phyloP scores from a whole-genome alignment of 352 stramenopile species.

The Globisporangium yorkense region DNA sequence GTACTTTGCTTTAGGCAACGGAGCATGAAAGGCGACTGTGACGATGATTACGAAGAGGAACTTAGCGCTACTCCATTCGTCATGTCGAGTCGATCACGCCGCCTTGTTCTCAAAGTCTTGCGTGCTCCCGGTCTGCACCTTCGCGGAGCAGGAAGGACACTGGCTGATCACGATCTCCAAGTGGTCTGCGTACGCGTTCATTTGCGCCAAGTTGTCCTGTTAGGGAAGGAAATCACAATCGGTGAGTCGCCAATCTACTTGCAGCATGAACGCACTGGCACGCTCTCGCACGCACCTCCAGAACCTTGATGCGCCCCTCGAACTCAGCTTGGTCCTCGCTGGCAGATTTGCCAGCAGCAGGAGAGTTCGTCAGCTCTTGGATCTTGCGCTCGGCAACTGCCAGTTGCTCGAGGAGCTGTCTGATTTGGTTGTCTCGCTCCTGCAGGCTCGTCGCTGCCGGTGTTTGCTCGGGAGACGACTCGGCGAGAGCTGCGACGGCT shows the following conservation, averaged over 20 bases:
- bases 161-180: conserved; percentile 69
- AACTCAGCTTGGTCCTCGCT: conserved; percentile 19
- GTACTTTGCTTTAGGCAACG: neutral
- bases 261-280: neutral
- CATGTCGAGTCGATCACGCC: conserved; percentile 1
- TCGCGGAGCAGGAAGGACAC: conserved; percentile 60
- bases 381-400: conserved; percentile 15
- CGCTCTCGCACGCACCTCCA: conserved; percentile 38
- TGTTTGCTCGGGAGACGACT: conserved; percentile 6
- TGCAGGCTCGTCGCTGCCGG: conserved; percentile 15
- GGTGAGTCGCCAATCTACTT: neutral
- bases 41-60: neutral
- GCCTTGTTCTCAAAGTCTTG: conserved; percentile 29
- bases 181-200: conserved; percentile 78
- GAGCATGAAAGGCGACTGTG: neutral
- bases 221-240: neutral
- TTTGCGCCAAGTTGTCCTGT: conserved; percentile 70
- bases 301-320: conserved; percentile 42
- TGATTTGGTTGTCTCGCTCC: conserved; percentile 29
- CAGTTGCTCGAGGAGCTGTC: conserved; percentile 28
- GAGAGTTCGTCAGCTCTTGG: conserved; percentile 6
- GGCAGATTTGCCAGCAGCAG: conserved; percentile 13
- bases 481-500: conserved; percentile 18
- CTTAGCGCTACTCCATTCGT: neutral
- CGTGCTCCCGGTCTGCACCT: conserved; percentile 63